A percentile compares a stretch with the other conserved stretches of the same genome.
These are phyloP conservation scores for Ulmus americana DNA, from an alignment of 331 rosid species.

Conservation along the genomic window DNA sequence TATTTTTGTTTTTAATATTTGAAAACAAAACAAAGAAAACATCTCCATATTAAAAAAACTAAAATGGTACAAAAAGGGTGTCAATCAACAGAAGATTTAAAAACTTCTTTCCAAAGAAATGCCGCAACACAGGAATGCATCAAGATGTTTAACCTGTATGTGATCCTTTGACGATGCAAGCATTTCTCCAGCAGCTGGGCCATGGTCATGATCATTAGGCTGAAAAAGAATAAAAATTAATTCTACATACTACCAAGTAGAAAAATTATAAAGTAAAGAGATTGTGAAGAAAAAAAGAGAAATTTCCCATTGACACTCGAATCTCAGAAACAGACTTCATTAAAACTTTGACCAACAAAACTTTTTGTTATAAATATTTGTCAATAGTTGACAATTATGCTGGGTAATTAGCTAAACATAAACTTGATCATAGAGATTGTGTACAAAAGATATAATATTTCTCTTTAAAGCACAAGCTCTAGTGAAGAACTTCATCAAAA, in stretches of 20 bases:
- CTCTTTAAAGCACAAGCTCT: neutral
- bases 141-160: slow-evolving; percentile 60
- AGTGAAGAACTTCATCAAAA: neutral
- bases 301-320: neutral
- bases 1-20: too few relatives aligned
- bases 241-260: neutral
- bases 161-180: slow-evolving; percentile 75
- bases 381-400: neutral
- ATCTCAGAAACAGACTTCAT: neutral
- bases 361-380: neutral
- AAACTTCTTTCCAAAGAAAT: neutral
- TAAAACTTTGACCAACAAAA: neutral
- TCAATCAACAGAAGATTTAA: neutral
- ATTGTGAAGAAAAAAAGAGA: neutral
- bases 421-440: neutral
- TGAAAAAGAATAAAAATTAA: slow-evolving; percentile 28
- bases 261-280: neutral
- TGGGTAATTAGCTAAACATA: neutral
- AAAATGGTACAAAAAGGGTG: too few relatives aligned
- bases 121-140: neutral
- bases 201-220: slow-evolving; percentile 89
- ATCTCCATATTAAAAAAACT: too few relatives aligned
- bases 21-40: too few relatives aligned
- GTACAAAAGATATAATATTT: neutral
- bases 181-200: slow-evolving; percentile 53